Base-by-base conservation (phyloP, 2,329 filamentous ascomycete species). In the Rosellinia necatrix region DNA sequence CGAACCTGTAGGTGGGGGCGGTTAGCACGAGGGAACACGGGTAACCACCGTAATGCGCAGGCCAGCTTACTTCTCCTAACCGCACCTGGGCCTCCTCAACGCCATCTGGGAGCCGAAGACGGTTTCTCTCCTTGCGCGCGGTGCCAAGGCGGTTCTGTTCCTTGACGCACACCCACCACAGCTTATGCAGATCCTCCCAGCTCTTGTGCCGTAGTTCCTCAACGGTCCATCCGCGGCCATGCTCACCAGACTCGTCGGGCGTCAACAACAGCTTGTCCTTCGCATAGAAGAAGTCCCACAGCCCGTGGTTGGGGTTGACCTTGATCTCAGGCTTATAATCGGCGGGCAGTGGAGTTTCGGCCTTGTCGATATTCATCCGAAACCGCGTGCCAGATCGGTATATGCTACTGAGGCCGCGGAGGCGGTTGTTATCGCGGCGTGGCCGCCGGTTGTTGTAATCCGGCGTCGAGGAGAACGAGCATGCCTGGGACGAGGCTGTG, bases 111-210 rank as follows among this genome's bases (percentile, higher is more conserved):
- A 90, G 80, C 62, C 87, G 79, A 52, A 89, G 70, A 64, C 88
- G 82, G 25, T 77, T 70, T 66, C 90, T 81, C 77, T 96, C 91
- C 54, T 80, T 74, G 49, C 80, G 80, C 64, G 88, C 86, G 25
- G 96, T 97, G n/a, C 85, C 81, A 65, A 97, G 84, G 64, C 90
- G 84, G 75, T 99, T 99, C 67, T 90, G 81, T 77, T 99, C 94
- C 76, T 90, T 92, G 58, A 89, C 83, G 72, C 94, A 97, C 52
- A 92, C 84, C 91, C 92, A 99, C 92, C 93, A 99, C 69, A 99
- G 80, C 59, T 81, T 79, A 74, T 97, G 92, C 66, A 99, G 76
- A 72, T 97, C 92, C 59, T 96, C 91, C 90, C 92, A 99, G 61
- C 88, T 91, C 77, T 97, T 97, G 61, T 83, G 81, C 61, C 92